Evolutionary conservation across 2,329 filamentous ascomycete species (phyloP).

Genomic region (Alternaria burnsii): DNA sequence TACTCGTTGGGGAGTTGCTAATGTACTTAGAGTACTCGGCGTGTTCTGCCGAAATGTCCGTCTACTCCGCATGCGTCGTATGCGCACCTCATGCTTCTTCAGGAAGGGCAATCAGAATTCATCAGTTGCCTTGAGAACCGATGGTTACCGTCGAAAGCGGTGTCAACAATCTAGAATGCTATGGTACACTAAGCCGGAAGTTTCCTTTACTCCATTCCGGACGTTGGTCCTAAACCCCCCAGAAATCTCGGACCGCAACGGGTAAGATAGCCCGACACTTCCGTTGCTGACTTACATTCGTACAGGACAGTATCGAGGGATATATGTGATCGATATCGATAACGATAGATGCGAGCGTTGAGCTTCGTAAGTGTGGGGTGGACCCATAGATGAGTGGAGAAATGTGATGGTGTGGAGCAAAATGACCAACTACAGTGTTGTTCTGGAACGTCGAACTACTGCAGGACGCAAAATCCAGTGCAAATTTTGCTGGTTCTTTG

Average conservation of each 20-base stretch:
- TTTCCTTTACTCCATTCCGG: background rate
- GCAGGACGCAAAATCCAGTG: conserved; percentile 9
- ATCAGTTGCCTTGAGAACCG: background rate
- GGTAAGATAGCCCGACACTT: background rate
- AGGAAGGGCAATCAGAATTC: background rate
- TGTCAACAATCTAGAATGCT: background rate
- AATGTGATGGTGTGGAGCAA: conserved; percentile 12
- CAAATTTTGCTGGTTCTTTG: background rate
- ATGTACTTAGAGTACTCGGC: background rate
- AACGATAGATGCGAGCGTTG: conserved; percentile 3
- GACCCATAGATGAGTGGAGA: background rate
- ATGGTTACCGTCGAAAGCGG: background rate
- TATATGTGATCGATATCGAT: conserved; percentile 17
- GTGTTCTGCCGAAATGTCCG: conserved; percentile 1
- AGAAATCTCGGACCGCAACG: background rate
- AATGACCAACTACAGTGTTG: background rate
- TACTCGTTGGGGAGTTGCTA: background rate
- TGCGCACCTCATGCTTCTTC: background rate
- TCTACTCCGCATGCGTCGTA: background rate
- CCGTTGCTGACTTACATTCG: background rate
- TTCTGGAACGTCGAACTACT: conserved; percentile 22
- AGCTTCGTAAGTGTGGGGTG: background rate
- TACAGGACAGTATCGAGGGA: conserved; percentile 8
- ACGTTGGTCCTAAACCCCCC: background rate
- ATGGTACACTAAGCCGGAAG: background rate